Conservation (phyloP, 345 rosid species). For the Viola odorata region DNA sequence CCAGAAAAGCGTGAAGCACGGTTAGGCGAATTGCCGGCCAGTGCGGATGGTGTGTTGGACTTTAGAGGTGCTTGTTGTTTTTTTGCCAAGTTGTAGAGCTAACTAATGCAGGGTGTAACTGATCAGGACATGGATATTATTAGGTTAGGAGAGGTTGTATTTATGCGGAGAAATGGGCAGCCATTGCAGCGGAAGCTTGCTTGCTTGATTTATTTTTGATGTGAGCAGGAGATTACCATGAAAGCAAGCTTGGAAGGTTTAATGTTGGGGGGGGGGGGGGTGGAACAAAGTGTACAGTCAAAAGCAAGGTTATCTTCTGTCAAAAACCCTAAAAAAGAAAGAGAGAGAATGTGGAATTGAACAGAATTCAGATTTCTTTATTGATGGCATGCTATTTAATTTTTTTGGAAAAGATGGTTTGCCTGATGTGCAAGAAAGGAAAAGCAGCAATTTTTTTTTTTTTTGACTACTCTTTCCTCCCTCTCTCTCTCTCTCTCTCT, state of each 20-base stretch:
- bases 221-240: no score
- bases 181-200: no score
- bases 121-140: no score
- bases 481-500: neutral
- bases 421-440: constrained; percentile 4
- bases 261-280: neutral
- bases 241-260: neutral
- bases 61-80: neutral
- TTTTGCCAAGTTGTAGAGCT: no score
- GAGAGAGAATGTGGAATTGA: constrained; percentile 4
- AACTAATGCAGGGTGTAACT: no score
- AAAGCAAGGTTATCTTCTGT: neutral
- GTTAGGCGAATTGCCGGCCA: no score
- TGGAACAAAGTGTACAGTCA: constrained; percentile 13
- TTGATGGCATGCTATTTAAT: constrained; percentile 3
- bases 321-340: neutral
- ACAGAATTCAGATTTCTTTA: neutral
- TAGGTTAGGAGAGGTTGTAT: no score
- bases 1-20: no score
- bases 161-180: no score
- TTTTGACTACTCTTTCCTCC: neutral
- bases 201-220: no score
- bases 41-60: no score
- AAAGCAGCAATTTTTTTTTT: neutral
- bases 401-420: constrained; percentile 7